Conservation (phyloP, 495 filamentous ascomycete species). For the Aspergillus saccharolyticus region DNA sequence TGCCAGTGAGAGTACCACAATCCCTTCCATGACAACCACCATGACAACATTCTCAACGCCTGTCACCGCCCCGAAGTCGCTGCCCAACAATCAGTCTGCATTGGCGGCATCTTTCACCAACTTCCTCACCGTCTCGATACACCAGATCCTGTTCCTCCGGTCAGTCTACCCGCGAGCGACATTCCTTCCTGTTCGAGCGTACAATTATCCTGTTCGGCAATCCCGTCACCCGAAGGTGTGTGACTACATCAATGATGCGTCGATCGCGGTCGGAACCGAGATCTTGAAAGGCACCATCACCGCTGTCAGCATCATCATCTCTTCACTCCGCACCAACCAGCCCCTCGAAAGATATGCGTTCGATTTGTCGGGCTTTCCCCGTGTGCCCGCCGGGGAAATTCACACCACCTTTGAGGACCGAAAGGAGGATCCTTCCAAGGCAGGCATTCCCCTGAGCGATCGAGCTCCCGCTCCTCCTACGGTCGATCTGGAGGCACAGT, state of each 20-base stretch:
- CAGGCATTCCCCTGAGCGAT: slow-evolving; percentile 33
- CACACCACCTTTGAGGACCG: slow-evolving; percentile 50
- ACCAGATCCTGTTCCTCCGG: slow-evolving; percentile 89
- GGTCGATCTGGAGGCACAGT: slow-evolving; percentile 67
- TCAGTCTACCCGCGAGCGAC: slow-evolving; percentile 73
- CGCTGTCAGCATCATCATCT: slow-evolving; percentile 71
- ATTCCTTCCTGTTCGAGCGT: slow-evolving; percentile 77
- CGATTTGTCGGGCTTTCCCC: slow-evolving; percentile 72
- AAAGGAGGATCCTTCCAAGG: slow-evolving; percentile 39
- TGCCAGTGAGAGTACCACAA: slow-evolving; percentile 44
- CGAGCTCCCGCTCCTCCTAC: slow-evolving; percentile 32
- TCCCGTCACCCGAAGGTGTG: slow-evolving; percentile 87
- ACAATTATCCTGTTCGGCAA: slow-evolving; percentile 86
- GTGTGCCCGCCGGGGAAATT: slow-evolving; percentile 47
- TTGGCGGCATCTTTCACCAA: slow-evolving; percentile 49
- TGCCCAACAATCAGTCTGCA: slow-evolving; percentile 43
- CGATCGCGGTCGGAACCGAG: slow-evolving; percentile 68
- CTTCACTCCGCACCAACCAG: slow-evolving; percentile 49
- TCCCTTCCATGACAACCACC: slow-evolving; percentile 35
- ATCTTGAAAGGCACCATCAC: slow-evolving; percentile 66
- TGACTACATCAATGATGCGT: slow-evolving; percentile 81
- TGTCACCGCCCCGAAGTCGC: slow-evolving; percentile 38
- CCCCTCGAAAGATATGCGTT: slow-evolving; percentile 82
- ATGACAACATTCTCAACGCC: slow-evolving; percentile 46
- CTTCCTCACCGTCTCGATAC: slow-evolving; percentile 85